Evolutionary conservation across 192 early-diverging fungal species (phyloP).

Genomic region (Phlyctochytrium planicorne): DNA sequence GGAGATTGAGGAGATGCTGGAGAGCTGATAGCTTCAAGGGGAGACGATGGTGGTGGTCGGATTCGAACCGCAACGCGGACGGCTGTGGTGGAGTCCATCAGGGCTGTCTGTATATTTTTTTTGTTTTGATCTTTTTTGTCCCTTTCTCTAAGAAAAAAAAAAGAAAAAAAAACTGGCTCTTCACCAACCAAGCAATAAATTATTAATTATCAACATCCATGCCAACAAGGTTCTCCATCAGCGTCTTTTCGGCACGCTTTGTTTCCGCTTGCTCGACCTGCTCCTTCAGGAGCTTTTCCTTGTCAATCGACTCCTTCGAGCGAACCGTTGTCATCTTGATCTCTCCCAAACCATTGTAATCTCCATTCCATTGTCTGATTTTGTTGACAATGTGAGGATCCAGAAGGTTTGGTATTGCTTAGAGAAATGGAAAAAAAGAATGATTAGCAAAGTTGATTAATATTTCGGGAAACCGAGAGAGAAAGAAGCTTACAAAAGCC

Average conservation of each 20-base stretch:
- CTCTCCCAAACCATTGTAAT: slow-evolving; percentile 42
- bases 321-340: slow-evolving; percentile 35
- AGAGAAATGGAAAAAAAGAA: slow-evolving; percentile 6
- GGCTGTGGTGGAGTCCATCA: neutral
- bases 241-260: neutral
- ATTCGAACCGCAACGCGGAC: slow-evolving; percentile 23
- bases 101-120: too few species aligned
- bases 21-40: neutral
- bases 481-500: slow-evolving; percentile 38
- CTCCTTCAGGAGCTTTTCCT: neutral
- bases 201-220: neutral
- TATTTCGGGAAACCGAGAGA: neutral
- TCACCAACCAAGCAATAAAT: too few species aligned
- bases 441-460: slow-evolving; percentile 36
- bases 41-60: slow-evolving; percentile 4
- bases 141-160: too few species aligned
- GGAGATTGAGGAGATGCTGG: neutral
- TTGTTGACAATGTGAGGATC: slow-evolving; percentile 32
- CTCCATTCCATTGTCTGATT: slow-evolving; percentile 44
- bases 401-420: slow-evolving; percentile 45
- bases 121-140: too few species aligned
- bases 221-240: neutral
- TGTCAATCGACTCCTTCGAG: neutral
- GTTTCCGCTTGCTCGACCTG: neutral
- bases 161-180: too few species aligned